Evolutionary conservation across 1,139 yeast species (phyloP), one percentile per base, ranked within the genome.

Genomic region (Diutina siamensis): DNA sequence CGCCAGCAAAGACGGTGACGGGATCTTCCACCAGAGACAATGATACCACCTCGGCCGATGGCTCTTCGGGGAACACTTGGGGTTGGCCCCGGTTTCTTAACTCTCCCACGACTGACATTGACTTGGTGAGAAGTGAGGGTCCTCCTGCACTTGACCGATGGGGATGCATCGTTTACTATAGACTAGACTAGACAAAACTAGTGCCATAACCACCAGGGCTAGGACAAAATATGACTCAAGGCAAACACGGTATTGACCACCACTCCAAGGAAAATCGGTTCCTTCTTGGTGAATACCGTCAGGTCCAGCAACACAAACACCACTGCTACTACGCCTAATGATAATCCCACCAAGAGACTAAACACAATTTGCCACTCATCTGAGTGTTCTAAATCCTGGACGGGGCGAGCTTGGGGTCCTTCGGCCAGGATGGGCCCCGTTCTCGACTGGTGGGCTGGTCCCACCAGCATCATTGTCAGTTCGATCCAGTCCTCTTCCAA

Each of bases 401-500:
- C 35, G 1, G 35, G 34, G 7, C 25, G 57, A 35, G 54, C 57
- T 4, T 64, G 61, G 2, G 52, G 51, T 4, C 52, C 50, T 40
- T 52, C 55, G 13, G 45, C 46, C 42, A 31, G 34, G 12, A 31
- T n/a, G 15, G 34, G 34, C 21, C 12, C 18, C 18, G 44, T 18
- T 19, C 35, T 33, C 18, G 19, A 27, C 19, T 28, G 35, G 41
- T 44, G 40, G 46, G 33, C 18, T 18, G 28, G 48, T 51, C 46
- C n/a, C n/a, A n/a, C n/a, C n/a, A n/a, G n/a, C n/a, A 63, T 71
- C 7, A 78, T 87, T 0, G 92, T 83, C 45, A 84, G 80, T 55
- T 88, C 94, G 49, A 88, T 84, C 96, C 96, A 88, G 48, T 88
- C 71, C 54, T 88, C 97, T 57, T 88, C 97, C 51, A 87, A 61